Evolutionary conservation across 306 rosid genomes (phyloP).

Genomic region (Adenanthera pavonina): DNA sequence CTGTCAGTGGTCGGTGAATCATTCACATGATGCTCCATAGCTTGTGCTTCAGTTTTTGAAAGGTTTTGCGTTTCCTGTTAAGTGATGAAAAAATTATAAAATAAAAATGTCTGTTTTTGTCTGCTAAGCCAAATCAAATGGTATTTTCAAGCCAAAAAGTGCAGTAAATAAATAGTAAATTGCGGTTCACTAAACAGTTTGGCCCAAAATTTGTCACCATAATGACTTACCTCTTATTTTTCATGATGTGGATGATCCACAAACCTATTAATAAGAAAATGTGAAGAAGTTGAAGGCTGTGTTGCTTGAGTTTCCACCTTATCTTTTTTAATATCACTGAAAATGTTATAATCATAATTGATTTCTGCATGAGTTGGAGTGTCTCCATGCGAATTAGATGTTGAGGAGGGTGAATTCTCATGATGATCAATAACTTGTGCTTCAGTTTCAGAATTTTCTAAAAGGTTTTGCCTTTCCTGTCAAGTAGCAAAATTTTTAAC

Average conservation of each 20-base stretch:
- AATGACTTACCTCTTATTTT: slow-evolving; percentile 48
- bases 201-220: background rate
- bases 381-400: slow-evolving; percentile 32
- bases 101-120: no score
- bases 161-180: no score
- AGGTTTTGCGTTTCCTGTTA: slow-evolving; percentile 43
- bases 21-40: slow-evolving; percentile 17
- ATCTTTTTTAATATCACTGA: slow-evolving; percentile 29
- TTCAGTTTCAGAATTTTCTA: slow-evolving; percentile 36
- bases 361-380: slow-evolving; percentile 21
- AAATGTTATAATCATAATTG: slow-evolving; percentile 30
- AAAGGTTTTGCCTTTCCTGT: slow-evolving; percentile 43
- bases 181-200: no score
- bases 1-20: slow-evolving; percentile 16
- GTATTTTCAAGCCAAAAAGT: no score
- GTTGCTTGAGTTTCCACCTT: slow-evolving; percentile 39
- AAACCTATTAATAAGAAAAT: slow-evolving; percentile 27
- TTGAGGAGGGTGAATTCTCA: background rate
- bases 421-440: slow-evolving; percentile 19
- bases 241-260: slow-evolving; percentile 40
- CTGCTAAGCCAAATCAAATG: no score
- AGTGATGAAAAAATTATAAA: background rate
- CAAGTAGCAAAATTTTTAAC: no score
- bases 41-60: slow-evolving; percentile 30
- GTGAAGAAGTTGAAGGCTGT: slow-evolving; percentile 39